Evolutionary conservation across 305 asterid species (phyloP), one percentile per base, ranked within the genome.

Genomic region (Fraxinus paxiana): DNA sequence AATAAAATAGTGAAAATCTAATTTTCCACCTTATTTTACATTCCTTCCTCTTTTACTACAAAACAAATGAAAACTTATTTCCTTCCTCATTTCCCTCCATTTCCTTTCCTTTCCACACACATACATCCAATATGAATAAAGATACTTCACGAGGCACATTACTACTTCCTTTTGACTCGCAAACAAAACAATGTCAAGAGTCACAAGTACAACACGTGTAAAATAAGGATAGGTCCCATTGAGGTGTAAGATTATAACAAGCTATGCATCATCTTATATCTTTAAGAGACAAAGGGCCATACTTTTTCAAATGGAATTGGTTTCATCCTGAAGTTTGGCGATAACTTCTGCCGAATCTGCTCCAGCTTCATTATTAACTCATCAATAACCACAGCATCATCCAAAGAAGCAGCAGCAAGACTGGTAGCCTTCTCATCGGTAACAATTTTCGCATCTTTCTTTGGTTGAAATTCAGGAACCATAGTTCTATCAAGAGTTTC

Each of bases 231-330:
- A 69, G 74, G 38, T 13, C 22, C 74, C 20, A 28, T n/a, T 13
- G 41, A 69, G 38, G 22, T 13, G 74, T 5, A 15, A 28, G 22
- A 26, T 67, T 5, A 70, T 33, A 6, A n/a, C 43, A 51, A 38
- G 35, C 34, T 63, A 61, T 7, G 59, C 43, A 26, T 20, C 26
- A 65, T 74, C 71, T 13, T 46, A 73, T 56, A 54, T 63, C 22
- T 79, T 35, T 7, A 43, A 59, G 71, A 30, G 81, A 73, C 0
- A 9, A 33, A 18, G 56, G 78, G 31, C 80, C 82, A 8, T 75
- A 93, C 98, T 98, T 95, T 95, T 88, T 95, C 98, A 86, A 95
- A 95, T 80, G 92, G 98, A 81, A 95, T 91, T 18, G 98, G 98
- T 79, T 87, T 95, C 98, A 95, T 89, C 92, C 80, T 87, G 89